These are phyloP conservation scores for Lasiosphaeria hispida DNA, from an alignment of 495 filamentous ascomycete genomes.

Conservation along the genomic window DNA sequence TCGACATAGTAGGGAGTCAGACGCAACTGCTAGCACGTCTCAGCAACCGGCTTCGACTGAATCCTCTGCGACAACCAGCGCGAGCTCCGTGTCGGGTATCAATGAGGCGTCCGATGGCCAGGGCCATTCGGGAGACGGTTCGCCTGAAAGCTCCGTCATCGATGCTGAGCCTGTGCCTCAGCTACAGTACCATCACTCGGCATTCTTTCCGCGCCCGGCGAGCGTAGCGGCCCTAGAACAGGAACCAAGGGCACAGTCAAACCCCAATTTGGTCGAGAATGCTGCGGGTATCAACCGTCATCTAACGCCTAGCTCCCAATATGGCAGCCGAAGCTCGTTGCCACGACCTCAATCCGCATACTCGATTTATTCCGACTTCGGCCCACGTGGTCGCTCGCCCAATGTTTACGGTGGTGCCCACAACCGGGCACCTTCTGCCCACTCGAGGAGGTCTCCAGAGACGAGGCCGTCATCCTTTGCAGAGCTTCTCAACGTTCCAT, in stretches of 20 bases:
- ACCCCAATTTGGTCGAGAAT: conserved; percentile 43
- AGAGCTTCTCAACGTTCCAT: conserved; percentile 83
- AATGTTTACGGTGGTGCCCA: conserved; percentile 44
- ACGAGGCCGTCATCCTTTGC: conserved; percentile 76
- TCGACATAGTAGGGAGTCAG: conserved; percentile 48
- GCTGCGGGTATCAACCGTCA: conserved; percentile 52
- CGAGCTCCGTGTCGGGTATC: conserved; percentile 48
- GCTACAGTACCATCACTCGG: conserved; percentile 55
- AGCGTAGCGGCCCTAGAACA: conserved; percentile 37
- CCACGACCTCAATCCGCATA: conserved; percentile 69
- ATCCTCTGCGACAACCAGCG: conserved; percentile 48
- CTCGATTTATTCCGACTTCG: conserved; percentile 66
- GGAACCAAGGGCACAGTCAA: conserved; percentile 42
- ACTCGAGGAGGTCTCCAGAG: conserved; percentile 71
- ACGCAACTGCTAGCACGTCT: conserved; percentile 43
- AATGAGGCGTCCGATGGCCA: conserved; percentile 43
- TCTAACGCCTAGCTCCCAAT: conserved; percentile 53
- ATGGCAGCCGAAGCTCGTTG: conserved; percentile 51
- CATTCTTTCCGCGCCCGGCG: conserved; percentile 38
- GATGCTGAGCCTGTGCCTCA: conserved; percentile 48
- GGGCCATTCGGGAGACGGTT: conserved; percentile 36
- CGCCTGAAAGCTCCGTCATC: conserved; percentile 42
- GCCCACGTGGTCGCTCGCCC: conserved; percentile 58
- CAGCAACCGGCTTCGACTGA: conserved; percentile 44
- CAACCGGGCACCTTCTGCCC: conserved; percentile 56